phyloP scores from a whole-genome alignment of 331 rosid species.

The Malus hybrid region DNA sequence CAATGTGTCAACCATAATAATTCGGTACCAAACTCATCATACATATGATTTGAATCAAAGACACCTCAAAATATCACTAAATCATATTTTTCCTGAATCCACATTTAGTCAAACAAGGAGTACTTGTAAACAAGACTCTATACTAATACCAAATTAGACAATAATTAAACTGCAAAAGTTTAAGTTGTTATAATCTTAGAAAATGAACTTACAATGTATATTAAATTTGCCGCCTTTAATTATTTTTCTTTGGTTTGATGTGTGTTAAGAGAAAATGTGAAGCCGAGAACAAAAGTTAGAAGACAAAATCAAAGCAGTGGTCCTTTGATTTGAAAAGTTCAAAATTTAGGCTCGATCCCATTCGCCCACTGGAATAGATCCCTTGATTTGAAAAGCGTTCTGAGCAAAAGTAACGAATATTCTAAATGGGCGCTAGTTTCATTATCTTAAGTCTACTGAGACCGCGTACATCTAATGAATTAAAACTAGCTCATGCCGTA shows the following conservation, averaged over 20 bases:
- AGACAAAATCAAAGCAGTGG: neutral
- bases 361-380: neutral
- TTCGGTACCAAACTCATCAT: too few relatives aligned
- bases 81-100: too few relatives aligned
- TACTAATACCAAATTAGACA: neutral
- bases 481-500: neutral
- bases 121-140: neutral
- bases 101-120: neutral
- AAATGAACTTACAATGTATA: neutral
- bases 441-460: neutral
- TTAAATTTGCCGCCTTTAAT: neutral
- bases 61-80: too few relatives aligned
- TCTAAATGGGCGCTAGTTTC: too few relatives aligned
- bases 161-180: too few relatives aligned
- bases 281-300: neutral
- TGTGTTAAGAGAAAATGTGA: neutral
- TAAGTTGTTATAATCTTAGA: too few relatives aligned
- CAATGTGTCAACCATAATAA: too few relatives aligned
- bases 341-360: neutral
- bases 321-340: neutral
- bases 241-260: too few relatives aligned
- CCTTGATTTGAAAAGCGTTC: too few relatives aligned
- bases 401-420: too few relatives aligned
- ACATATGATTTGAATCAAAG: neutral
- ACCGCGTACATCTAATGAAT: neutral